phyloP scores from a whole-genome alignment of 352 stramenopile species.

The Globisporangium okanoganense region DNA sequence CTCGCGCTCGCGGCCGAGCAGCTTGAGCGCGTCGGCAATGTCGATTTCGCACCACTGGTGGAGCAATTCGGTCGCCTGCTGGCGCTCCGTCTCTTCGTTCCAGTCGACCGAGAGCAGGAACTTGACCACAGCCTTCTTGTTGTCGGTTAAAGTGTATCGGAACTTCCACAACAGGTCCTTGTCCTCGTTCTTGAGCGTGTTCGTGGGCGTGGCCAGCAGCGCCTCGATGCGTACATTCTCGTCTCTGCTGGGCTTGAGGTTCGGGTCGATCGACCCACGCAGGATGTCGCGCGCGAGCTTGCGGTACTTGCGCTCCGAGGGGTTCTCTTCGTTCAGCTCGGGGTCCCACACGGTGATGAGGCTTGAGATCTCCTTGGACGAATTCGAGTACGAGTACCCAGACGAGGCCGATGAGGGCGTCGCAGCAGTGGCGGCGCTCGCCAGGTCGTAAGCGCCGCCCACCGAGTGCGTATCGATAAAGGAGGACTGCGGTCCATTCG shows the following conservation, averaged over 20 bases:
- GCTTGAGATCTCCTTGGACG: conserved; percentile 34
- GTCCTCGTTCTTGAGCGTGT: conserved; percentile 91
- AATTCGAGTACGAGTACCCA: conserved; percentile 18
- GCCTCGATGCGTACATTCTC: conserved; percentile 91
- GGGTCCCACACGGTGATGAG: conserved; percentile 84
- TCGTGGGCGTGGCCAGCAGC: conserved; percentile 91
- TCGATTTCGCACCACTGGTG: conserved; percentile 92
- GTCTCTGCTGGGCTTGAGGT: conserved; percentile 95
- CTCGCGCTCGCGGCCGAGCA: conserved; percentile 91
- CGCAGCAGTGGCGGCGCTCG: background rate
- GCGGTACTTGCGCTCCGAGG: conserved; percentile 97
- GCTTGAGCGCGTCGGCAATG: conserved; percentile 97
- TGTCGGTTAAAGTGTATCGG: conserved; percentile 94
- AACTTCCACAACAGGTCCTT: conserved; percentile 96
- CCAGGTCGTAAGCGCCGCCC: conserved; percentile 47
- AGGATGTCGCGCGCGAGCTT: conserved; percentile 95
- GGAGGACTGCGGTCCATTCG: conserved; percentile 8
- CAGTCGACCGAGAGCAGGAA: conserved; percentile 98
- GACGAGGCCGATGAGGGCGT: conserved; percentile 12
- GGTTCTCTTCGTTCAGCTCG: conserved; percentile 87
- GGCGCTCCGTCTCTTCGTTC: conserved; percentile 96
- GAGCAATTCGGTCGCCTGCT: conserved; percentile 86
- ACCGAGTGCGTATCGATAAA: conserved; percentile 42
- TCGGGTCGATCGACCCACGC: conserved; percentile 95
- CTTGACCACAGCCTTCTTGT: conserved; percentile 96